Base-by-base conservation (phyloP, 1,284 basidiomycete genomes). In the Leccinum griseonigrum region DNA sequence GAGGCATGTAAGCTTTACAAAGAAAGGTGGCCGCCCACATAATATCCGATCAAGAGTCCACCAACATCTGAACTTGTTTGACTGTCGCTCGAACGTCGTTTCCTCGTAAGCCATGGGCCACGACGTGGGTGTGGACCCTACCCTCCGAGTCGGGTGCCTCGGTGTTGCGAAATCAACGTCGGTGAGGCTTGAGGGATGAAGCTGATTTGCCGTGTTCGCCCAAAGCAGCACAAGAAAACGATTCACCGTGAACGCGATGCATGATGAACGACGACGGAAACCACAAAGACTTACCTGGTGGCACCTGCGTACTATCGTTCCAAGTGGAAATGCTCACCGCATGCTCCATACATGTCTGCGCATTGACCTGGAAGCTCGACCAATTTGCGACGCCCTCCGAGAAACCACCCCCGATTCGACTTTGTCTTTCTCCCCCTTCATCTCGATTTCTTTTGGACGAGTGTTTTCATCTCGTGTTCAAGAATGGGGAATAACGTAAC, bases 281-380 rank as follows among this genome's bases (percentile, higher is more conserved):
- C 71, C 86, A 83, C 85, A 78, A 85, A 54, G 87, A 89, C 75
- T 88, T 48, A 86, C 86, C 11, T 88, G 22, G 22, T 22, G 85
- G 85, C 81, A 85, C 65, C 83, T 88, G 68, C 83, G 87, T 58
- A 88, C 86, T 0, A 84, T 89, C 72, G 77, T 80, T 59, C 81
- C 22, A 22, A 22, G 82, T 29, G 59, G 64, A 13, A 54, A 71
- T 4, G 69, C 70, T 88, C 65, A 68, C 67, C 70, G 72, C 57
- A 81, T 85, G 69, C 75, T 86, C 46, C 56, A 63, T 14, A 22
- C 82, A 66, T 76, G 80, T n/a, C 78, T 88, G 36, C 14, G 36
- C 36, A 38, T 16, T 3, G 36, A 14, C n/a, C 36, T 2, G 13
- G 36, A 38, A 34, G 34, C 40, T 43, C n/a, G 16, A n/a, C 40